phyloP scores from a whole-genome alignment of 805 yeast genomes.

The Teunomyces lycoperdinae region DNA sequence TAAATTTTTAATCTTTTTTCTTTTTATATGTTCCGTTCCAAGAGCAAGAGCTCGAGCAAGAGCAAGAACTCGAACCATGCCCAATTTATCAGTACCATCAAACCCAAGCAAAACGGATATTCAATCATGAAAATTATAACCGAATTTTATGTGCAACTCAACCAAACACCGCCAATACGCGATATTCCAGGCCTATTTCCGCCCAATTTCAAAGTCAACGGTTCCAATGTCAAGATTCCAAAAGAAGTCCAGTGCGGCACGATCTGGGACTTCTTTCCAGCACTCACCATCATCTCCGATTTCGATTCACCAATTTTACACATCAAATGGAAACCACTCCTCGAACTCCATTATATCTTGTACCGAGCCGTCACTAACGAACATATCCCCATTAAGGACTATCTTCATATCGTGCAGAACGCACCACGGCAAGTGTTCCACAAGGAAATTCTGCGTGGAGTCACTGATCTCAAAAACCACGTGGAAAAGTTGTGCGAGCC shows the following conservation, averaged over 20 bases:
- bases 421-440: not conserved
- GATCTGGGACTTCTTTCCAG: slow-evolving; percentile 2
- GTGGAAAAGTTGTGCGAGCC: not conserved
- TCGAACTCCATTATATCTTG: slow-evolving; percentile 1
- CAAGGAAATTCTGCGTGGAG: not conserved
- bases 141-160: not conserved
- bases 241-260: not conserved
- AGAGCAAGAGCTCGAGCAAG: not conserved
- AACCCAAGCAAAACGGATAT: not conserved
- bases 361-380: not conserved
- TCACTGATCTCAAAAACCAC: not conserved
- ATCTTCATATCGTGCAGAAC: not conserved
- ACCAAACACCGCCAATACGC: not conserved
- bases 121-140: not conserved
- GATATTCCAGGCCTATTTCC: not conserved
- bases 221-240: not conserved
- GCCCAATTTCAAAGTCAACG: not conserved
- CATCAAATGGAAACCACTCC: slow-evolving; percentile 1
- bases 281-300: not conserved
- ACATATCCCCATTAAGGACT: not conserved
- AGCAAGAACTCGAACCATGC: not conserved
- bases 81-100: slow-evolving; percentile 1
- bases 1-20: not conserved
- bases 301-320: not conserved
- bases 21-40: slow-evolving; percentile 1